Base-by-base conservation (phyloP, 345 rosid species). In the Eucalyptus virginea region DNA sequence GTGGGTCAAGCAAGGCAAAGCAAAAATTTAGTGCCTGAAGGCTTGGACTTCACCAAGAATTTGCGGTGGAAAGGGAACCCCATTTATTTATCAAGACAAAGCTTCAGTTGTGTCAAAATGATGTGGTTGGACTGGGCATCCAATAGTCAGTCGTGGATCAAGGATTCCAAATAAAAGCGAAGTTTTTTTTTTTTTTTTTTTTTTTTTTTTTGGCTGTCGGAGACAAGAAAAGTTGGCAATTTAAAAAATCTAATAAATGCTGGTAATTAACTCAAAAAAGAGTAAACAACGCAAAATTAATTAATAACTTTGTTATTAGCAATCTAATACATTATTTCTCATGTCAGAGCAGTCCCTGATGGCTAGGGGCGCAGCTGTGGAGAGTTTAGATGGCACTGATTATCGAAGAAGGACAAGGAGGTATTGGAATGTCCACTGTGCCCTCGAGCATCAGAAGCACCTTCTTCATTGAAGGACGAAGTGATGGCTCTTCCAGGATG, bases 361-460 rank as follows among this genome's bases (percentile, higher is more conserved):
- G 44, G 44, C 81, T 5, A 69, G 11, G 14, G 44, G 81, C 37
- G 7, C 81, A 37, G 44, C 9, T 34, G 26, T 69, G 81, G 81
- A 34, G 44, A 69, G 26, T 18, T 34, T 69, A 69, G 44, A 69
- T 69, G 44, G 81, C 81, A 69, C 81, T 34, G 44, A 69, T 23
- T 40, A 69, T 18, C 19, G 81, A 28, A 58, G 81, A 17, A 30
- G 88, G 86, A 69, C 49, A 24, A 16, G 86, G 86, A 52, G 86
- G 90, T 11, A 69, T 28, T 8, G 90, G 88, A 81, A 89, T 87
- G 44, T 89, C 54, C 86, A 72, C 48, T 30, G 88, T 86, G 42
- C 89, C 90, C 80, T 89, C 90, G 69, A 89, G 49, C 90, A 89
- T 89, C 51, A 69, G 51, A 48, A 89, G 86, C 72, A 89, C 90